Evolutionary conservation across 1,139 yeast genomes (phyloP).

Genomic region (Saccharomyces hybrid): DNA sequence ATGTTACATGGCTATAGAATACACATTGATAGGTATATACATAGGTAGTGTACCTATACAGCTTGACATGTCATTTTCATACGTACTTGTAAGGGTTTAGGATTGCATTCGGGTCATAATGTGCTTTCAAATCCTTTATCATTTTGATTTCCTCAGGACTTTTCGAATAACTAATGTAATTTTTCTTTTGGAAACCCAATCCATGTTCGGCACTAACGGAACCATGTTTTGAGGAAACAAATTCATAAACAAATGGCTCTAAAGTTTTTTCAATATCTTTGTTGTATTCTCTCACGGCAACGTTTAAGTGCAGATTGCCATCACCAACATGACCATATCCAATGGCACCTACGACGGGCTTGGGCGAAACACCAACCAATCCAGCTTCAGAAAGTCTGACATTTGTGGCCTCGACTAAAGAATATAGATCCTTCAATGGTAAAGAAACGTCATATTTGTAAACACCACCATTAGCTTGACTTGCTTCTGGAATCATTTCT

Average conservation of each 20-base stretch:
- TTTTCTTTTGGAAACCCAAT: conserved; percentile 89
- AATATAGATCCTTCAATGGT: conserved; percentile 73
- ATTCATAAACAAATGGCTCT: conserved; percentile 92
- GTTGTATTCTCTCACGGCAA: conserved; percentile 76
- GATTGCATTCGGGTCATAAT: conserved; percentile 84
- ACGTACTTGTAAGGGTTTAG: no score
- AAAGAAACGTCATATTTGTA: conserved; percentile 93
- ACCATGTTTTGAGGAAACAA: conserved; percentile 71
- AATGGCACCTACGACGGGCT: conserved; percentile 76
- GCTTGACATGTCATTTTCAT: no score
- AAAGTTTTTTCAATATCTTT: conserved; percentile 67
- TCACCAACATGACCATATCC: conserved; percentile 98
- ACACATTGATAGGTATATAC: no score
- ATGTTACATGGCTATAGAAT: no score
- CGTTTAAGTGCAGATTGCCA: conserved; percentile 88
- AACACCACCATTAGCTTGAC: conserved; percentile 82
- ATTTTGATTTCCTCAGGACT: no score
- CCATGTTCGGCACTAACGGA: conserved; percentile 98
- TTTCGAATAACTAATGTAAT: no score
- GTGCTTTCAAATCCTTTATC: conserved; percentile 70
- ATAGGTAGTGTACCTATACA: no score
- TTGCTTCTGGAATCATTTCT: conserved; percentile 86
- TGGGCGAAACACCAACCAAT: conserved; percentile 51
- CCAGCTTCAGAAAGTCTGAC: conserved; percentile 49
- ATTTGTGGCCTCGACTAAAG: conserved; percentile 67